phyloP scores from a whole-genome alignment of 1,139 yeast genomes.

The Saccharomyces hybrid region DNA sequence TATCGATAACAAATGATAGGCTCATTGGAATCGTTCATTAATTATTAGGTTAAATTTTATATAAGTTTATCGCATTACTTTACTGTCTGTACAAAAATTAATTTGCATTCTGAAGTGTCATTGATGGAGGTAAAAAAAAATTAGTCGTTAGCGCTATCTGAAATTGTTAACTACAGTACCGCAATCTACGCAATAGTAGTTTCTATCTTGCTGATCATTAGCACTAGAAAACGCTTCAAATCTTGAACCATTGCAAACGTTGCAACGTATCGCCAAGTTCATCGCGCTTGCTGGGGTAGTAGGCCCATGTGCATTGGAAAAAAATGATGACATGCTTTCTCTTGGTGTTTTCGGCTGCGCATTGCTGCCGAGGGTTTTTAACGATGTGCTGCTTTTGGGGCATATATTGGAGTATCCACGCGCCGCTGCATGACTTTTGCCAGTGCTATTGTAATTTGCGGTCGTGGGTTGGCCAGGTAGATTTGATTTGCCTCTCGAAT shows the following conservation, averaged over 20 bases:
- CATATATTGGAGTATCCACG: slow-evolving; percentile 4
- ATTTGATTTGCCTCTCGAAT: not conserved
- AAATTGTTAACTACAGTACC: slow-evolving; percentile 30
- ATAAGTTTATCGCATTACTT: not conserved
- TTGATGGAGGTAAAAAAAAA: not conserved
- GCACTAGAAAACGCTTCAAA: slow-evolving; percentile 19
- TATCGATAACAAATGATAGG: not conserved
- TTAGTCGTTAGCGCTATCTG: slow-evolving; percentile 7
- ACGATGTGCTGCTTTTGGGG: slow-evolving; percentile 13
- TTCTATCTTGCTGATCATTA: slow-evolving; percentile 3
- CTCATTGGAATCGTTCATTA: not conserved
- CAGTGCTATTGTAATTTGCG: not conserved
- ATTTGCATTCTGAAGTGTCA: not conserved
- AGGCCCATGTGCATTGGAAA: slow-evolving; percentile 1
- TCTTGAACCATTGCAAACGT: slow-evolving; percentile 34
- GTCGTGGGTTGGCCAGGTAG: not conserved
- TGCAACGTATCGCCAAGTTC: slow-evolving; percentile 24
- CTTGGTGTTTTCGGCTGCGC: slow-evolving; percentile 8
- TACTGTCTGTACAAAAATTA: not conserved
- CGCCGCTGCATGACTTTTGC: not conserved
- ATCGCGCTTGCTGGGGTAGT: slow-evolving; percentile 5
- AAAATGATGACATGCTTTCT: slow-evolving; percentile 8
- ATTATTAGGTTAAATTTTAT: not conserved
- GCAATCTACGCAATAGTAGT: slow-evolving; percentile 32
- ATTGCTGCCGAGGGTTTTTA: slow-evolving; percentile 12